Evolutionary conservation across 129 eudicot genomes (phyloP), one percentile per base, ranked within the genome.

Genomic region (Artemisia annua): DNA sequence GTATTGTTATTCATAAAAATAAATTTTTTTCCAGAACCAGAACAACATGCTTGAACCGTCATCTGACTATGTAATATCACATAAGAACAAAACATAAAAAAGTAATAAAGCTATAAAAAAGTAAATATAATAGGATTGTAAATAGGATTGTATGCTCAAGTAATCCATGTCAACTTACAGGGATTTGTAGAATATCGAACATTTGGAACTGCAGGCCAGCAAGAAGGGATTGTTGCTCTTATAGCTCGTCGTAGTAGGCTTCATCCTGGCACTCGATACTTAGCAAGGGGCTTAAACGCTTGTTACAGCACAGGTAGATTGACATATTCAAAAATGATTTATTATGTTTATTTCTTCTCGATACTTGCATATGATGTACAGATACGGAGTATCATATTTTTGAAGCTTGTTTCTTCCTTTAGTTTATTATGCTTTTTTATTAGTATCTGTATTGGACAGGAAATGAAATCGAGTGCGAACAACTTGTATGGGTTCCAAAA

Each of bases 391-490:
- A 62, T 48, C 7, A 62, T 50, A 15, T 61, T 50, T 63, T 28
- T 44, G 57, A 51, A 28, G 32, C 5, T 16, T 59, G 28, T 50
- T n/a, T 19, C 32, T 61, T 26, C 17, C 16, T 76, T 67, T 60
- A 11, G 17, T 19, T 58, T 69, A 6, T 63, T 63, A 67, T 73
- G 63, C 11, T 28, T 44, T 48, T n/a, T 63, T 30, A 60, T 69
- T 18, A 7, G 19, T 56, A 48, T 67, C 59, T 68, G 10, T 52
- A n/a, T 39, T 65, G 50, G 30, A 64, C 79, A 92, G 97, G 97
- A 70, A 92, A 92, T 64, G 97, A 92, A 83, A 88, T 92, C 48
- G 97, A 92, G 76, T 92, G 97, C 64, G 97, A 92, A 74, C 97
- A 92, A 72, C 88, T 92, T 79, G 94, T 92, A 55, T 92, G 97